Evolutionary conservation across 1,139 yeast genomes (phyloP), one percentile per base, ranked within the genome.

Genomic region (Diutina neorugosa): DNA sequence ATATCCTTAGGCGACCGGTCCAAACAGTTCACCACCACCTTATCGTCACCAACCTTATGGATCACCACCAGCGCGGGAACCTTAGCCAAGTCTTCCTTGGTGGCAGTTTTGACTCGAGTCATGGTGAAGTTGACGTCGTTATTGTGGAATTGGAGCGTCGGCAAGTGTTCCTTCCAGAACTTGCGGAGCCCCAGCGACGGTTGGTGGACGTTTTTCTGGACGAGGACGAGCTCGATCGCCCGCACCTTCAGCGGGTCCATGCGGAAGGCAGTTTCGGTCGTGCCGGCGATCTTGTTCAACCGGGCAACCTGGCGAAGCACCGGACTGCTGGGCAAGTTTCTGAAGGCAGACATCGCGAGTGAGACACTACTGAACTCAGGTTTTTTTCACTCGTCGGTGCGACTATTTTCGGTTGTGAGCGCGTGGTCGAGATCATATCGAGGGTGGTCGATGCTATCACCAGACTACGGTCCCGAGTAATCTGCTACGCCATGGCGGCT

Each of bases 101-200:
- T 69, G 27, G 65, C 66, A 54, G 80, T 75, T 40, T 69, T 68
- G 49, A 84, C 73, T 59, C 87, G 73, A 27, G 76, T 70, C 50
- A 89, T 85, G 31, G 79, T 74, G 55, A 88, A 81, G 41, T 80
- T 77, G 40, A 86, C 64, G 47, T 73, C 70, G 34, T 93, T 93
- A 66, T 90, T 90, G 69, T 88, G 91, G 67, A 86, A 90, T 64
- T 82, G 85, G 56, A 90, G 73, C 14, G 89, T 81, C 20, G 95
- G 96, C 55, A 89, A 71, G 66, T 81, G 78, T 52, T 74, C 70
- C 61, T 79, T 80, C 94, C 95, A 86, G 68, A 90, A 87, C 54
- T 68, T 65, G 59, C 67, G 69, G 55, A 74, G 63, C 0, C 78
- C 78, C 18, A 63, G 60, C 12, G 74, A 64, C 12, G 73, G 69